Evolutionary conservation across 208 protist species (phyloP), one percentile per base, ranked within the genome.

Genomic region (Leishmania turanica): DNA sequence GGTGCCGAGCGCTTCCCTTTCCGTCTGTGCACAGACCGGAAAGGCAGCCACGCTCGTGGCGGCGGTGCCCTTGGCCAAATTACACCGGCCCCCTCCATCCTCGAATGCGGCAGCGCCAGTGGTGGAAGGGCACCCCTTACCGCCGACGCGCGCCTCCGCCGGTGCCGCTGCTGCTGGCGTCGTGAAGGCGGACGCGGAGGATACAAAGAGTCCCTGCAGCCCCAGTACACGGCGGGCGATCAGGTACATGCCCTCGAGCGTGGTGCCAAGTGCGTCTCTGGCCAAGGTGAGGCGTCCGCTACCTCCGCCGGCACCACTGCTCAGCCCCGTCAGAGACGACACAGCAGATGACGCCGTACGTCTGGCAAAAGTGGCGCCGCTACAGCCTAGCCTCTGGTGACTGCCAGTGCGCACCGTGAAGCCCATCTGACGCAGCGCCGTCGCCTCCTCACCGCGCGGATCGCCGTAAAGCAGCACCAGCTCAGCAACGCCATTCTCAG

Each of bases 141-240:
- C 56, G 37, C 34, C 15, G 34, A 11, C 15, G 34, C n/a, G 54
- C 56, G 49, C 31, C 65, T 27, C 40, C 49, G 19, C 53, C 31
- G 45, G 31, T 37, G 66, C 49, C 34, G 8, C 49, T 45, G 49
- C 24, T 62, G 73, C 45, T 6, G 51, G 13, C 21, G 69, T 73
- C 9, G 69, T 51, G 69, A 31, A 2, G 19, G 66, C 31, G 37
- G 69, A 34, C 31, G 45, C 8, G 24, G 77, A 56, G 19, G 70
- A 56, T 7, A 56, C 80, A 21, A 75, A 84, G 66, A 81, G 51
- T 40, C 77, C 73, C 34, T 74, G 79, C 53, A 85, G 82, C 21
- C 84, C 79, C 37, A 93, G 78, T 42, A 93, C 71, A n/a, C 89
- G 86, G 24, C 88, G 81, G 4, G 89, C 91, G 5, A 87, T 87